These are phyloP conservation scores for Kwoniella sp. DNA, from an alignment of 768 basidiomycete species.

Conservation along the genomic window DNA sequence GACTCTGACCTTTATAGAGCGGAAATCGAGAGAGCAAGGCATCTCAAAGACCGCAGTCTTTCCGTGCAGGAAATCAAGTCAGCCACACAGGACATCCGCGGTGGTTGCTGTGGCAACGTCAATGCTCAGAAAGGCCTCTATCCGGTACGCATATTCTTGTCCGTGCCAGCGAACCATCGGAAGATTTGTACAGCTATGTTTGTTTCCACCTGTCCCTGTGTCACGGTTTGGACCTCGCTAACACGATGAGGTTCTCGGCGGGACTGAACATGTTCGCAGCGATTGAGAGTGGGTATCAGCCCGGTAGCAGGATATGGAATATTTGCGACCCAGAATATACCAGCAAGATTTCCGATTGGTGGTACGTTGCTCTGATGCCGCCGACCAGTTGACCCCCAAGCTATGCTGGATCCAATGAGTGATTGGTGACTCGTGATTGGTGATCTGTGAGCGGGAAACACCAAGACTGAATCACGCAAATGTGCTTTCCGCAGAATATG, in stretches of 20 bases:
- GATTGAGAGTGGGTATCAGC: conserved; percentile 18
- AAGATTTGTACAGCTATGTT: too few relatives aligned
- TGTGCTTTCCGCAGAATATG: conserved; percentile 22
- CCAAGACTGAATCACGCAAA: neutral
- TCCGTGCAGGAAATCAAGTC: neutral
- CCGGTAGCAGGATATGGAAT: conserved; percentile 23
- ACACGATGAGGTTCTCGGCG: too few relatives aligned
- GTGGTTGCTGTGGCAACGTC: conserved; percentile 9
- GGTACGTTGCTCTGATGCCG: conserved; percentile 20
- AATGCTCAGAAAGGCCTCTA: conserved; percentile 8
- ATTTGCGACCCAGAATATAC: conserved; percentile 21
- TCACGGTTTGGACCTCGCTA: too few relatives aligned
- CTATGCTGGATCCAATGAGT: too few relatives aligned
- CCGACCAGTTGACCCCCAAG: too few relatives aligned
- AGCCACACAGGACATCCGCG: neutral
- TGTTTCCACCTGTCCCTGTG: too few relatives aligned
- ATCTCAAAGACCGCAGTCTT: neutral
- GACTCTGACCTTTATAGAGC: too few relatives aligned
- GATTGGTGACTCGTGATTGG: too few relatives aligned
- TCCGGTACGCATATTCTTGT: conserved; percentile 16
- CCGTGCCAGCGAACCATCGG: too few relatives aligned
- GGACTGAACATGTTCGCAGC: too few relatives aligned
- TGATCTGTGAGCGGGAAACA: neutral
- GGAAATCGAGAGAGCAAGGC: neutral
- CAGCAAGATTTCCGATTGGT: conserved; percentile 5